These are phyloP conservation scores for Acanthamoeba triangularis DNA, from an alignment of 208 protist species.

Conservation along the genomic window DNA sequence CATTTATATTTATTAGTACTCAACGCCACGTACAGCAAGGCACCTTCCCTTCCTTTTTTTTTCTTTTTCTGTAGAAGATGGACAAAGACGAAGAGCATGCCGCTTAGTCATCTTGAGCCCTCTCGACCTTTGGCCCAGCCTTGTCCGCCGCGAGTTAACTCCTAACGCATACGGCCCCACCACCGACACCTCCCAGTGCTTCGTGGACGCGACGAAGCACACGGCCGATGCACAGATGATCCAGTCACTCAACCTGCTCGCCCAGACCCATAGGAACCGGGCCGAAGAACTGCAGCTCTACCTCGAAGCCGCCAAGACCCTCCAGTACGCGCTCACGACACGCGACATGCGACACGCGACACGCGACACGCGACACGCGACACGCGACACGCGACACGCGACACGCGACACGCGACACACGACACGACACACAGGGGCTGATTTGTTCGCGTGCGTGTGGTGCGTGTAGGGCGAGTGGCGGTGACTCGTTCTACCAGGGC, in stretches of 20 bases:
- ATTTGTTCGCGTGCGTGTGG: background rate
- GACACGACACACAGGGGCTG: background rate
- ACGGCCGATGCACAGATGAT: background rate
- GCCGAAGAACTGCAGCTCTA: constrained; percentile 41
- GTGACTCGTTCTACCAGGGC: background rate
- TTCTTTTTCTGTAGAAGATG: background rate
- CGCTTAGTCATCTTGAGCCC: too few relatives aligned
- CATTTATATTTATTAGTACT: too few relatives aligned
- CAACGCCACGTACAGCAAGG: too few relatives aligned
- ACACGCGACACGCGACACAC: background rate
- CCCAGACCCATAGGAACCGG: constrained; percentile 22
- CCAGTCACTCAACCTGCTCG: constrained; percentile 22
- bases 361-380: too few relatives aligned
- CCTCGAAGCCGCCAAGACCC: constrained; percentile 5
- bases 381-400: background rate
- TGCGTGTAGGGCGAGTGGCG: background rate
- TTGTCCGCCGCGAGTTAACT: too few relatives aligned
- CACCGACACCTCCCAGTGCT: background rate
- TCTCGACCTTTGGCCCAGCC: background rate
- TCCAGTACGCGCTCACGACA: background rate
- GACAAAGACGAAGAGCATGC: background rate
- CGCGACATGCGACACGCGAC: background rate
- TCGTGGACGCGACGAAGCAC: constrained; percentile 20
- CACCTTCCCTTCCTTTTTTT: background rate
- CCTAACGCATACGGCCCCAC: too few relatives aligned